Evolutionary conservation across 352 stramenopile species (phyloP).

Genomic region (Pythium chondricola): DNA sequence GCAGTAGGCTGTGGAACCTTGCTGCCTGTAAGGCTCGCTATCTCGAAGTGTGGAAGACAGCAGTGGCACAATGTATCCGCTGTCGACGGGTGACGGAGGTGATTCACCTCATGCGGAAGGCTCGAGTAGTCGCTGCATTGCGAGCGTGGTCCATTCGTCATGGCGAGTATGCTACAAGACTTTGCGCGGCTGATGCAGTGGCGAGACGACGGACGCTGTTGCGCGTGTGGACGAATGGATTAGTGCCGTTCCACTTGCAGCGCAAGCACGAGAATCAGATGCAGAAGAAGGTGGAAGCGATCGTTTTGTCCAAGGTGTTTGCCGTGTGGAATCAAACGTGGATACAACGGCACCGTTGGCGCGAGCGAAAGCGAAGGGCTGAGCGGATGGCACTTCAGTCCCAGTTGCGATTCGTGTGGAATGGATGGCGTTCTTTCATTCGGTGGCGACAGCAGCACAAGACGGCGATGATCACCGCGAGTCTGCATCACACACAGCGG

Average conservation of each 20-base stretch:
- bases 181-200: constrained; percentile 5
- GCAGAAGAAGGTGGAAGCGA: not conserved
- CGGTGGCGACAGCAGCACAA: constrained; percentile 4
- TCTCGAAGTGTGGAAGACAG: constrained; percentile 10
- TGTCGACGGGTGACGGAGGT: not conserved
- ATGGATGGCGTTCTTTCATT: not conserved
- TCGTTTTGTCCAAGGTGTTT: not conserved
- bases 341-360: constrained; percentile 1
- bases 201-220: constrained; percentile 5
- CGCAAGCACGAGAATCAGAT: not conserved
- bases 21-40: constrained; percentile 6
- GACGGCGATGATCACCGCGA: not conserved
- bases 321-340: constrained; percentile 6
- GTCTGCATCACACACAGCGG: not conserved
- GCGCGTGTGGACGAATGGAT: constrained; percentile 8
- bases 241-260: constrained; percentile 5
- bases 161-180: not conserved
- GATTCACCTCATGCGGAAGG: not conserved
- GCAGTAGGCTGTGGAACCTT: constrained; percentile 15
- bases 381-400: not conserved
- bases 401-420: not conserved
- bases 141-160: constrained; percentile 6
- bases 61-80: constrained; percentile 1
- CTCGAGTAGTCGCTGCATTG: constrained; percentile 2
- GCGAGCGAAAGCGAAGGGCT: constrained; percentile 4